Conservation (phyloP, 352 stramenopile species). For the Pythium brachiatum region DNA sequence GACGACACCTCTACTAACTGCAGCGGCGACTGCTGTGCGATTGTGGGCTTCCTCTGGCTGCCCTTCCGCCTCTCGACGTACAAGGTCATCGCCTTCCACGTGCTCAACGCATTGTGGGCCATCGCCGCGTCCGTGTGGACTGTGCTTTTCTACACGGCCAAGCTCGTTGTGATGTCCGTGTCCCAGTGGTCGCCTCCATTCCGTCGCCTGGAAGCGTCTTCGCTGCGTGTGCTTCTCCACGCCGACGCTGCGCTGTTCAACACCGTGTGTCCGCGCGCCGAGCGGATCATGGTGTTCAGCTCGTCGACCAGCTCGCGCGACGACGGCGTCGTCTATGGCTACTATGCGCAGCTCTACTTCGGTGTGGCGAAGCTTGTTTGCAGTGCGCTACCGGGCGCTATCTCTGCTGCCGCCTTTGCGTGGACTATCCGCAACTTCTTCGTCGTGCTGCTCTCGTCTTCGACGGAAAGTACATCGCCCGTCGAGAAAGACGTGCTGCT, state of each 20-base stretch:
- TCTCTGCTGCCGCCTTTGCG: slow-evolving; percentile 43
- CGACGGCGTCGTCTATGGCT: slow-evolving; percentile 30
- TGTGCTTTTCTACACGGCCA: slow-evolving; percentile 26
- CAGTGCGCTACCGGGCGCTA: slow-evolving; percentile 38
- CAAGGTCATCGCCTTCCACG: slow-evolving; percentile 57
- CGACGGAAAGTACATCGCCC: slow-evolving; percentile 5
- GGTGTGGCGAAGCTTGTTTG: slow-evolving; percentile 47
- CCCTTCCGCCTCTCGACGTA: slow-evolving; percentile 58
- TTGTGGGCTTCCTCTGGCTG: slow-evolving; percentile 48
- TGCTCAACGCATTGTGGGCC: slow-evolving; percentile 46
- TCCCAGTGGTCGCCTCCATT: slow-evolving; percentile 12
- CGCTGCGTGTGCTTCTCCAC: slow-evolving; percentile 37
- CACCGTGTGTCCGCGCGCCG: slow-evolving; percentile 39
- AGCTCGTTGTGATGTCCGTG: slow-evolving; percentile 19
- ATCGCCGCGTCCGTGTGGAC: slow-evolving; percentile 30
- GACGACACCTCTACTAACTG: slow-evolving; percentile 14
- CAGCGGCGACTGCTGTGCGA: slow-evolving; percentile 45
- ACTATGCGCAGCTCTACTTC: slow-evolving; percentile 62
- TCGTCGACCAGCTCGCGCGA: slow-evolving; percentile 33
- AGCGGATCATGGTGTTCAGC: slow-evolving; percentile 54
- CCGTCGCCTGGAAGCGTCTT: slow-evolving; percentile 27
- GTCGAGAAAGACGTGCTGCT: slow-evolving; percentile 47
- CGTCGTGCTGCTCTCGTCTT: slow-evolving; percentile 16
- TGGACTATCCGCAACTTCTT: slow-evolving; percentile 46
- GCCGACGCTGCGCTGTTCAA: slow-evolving; percentile 59